These are phyloP conservation scores for Penicillium lividum DNA, from an alignment of 495 filamentous ascomycete species.

Conservation along the genomic window DNA sequence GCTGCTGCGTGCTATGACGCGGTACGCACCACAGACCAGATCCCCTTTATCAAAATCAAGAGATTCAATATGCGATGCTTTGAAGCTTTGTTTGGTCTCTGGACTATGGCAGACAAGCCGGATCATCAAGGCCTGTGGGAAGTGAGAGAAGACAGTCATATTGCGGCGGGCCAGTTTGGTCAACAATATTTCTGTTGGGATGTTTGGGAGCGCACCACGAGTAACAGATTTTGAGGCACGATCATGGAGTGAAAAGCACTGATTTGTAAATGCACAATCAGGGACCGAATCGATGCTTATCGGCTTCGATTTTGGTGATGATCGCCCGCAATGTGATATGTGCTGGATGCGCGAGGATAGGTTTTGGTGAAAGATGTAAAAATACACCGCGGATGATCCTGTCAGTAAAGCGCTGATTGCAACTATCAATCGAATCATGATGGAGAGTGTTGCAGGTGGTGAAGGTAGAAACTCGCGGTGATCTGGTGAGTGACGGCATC, in stretches of 20 bases:
- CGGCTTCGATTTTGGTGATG: slow-evolving; percentile 12
- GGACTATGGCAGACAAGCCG: slow-evolving; percentile 13
- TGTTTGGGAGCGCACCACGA: slow-evolving; percentile 23
- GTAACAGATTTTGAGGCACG: slow-evolving; percentile 23
- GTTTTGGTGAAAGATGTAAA: slow-evolving; percentile 28
- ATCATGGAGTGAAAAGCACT: slow-evolving; percentile 30
- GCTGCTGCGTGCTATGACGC: slow-evolving; percentile 23
- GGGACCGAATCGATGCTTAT: slow-evolving; percentile 29
- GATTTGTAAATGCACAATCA: slow-evolving; percentile 16
- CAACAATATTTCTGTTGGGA: slow-evolving; percentile 22
- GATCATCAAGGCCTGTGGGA: slow-evolving; percentile 34
- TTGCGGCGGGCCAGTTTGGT: slow-evolving; percentile 36
- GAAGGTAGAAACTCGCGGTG: no score
- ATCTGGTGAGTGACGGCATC: slow-evolving; percentile 2
- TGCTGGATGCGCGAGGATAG: slow-evolving; percentile 28
- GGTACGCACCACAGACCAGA: slow-evolving; percentile 37
- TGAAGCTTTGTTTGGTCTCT: slow-evolving; percentile 27
- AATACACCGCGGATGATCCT: slow-evolving; percentile 22
- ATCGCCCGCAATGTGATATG: slow-evolving; percentile 19
- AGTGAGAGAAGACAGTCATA: slow-evolving; percentile 35
- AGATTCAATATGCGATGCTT: slow-evolving; percentile 23
- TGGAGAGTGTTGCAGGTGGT: not conserved
- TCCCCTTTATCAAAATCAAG: slow-evolving; percentile 37
- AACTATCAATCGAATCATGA: slow-evolving; percentile 19
- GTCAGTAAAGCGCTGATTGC: slow-evolving; percentile 25